These are phyloP conservation scores for Hanseniaspora lindneri DNA, from an alignment of 805 yeast species.

Conservation along the genomic window DNA sequence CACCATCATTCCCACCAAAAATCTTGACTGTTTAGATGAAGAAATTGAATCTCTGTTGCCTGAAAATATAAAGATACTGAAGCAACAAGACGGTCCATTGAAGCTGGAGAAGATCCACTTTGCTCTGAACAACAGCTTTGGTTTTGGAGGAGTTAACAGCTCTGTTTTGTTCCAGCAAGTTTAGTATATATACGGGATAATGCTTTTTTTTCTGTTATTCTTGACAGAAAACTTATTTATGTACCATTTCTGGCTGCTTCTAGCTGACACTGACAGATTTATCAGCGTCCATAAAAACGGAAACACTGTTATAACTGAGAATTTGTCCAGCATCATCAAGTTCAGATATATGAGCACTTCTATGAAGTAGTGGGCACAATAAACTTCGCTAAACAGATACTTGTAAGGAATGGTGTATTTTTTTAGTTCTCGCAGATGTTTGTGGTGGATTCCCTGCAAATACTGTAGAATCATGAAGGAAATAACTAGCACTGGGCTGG, in stretches of 20 bases:
- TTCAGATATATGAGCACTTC: slow-evolving; percentile 44
- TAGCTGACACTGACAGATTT: slow-evolving; percentile 9
- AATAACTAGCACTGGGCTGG: slow-evolving; percentile 16
- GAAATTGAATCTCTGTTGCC: slow-evolving; percentile 30
- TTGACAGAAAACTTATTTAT: background rate
- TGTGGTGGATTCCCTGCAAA: slow-evolving; percentile 35
- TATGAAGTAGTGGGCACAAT: slow-evolving; percentile 61
- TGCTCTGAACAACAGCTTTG: slow-evolving; percentile 84
- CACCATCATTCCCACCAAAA: slow-evolving; percentile 68
- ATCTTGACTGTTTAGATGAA: slow-evolving; percentile 34
- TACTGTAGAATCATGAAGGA: slow-evolving; percentile 23
- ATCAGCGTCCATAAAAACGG: slow-evolving; percentile 9
- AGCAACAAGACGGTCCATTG: slow-evolving; percentile 30
- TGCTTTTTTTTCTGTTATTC: background rate
- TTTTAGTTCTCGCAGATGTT: slow-evolving; percentile 35
- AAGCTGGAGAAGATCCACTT: slow-evolving; percentile 36
- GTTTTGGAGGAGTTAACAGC: slow-evolving; percentile 94
- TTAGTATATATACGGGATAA: slow-evolving; percentile 6
- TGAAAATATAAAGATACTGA: slow-evolving; percentile 36
- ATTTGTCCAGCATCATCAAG: slow-evolving; percentile 2
- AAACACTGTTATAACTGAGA: background rate
- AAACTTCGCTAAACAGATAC: slow-evolving; percentile 38
- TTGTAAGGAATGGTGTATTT: slow-evolving; percentile 48
- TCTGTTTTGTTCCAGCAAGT: slow-evolving; percentile 42
- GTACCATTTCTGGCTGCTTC: slow-evolving; percentile 10